These are phyloP conservation scores for Trichoderma sp. DNA, from an alignment of 2,329 filamentous ascomycete genomes.

Conservation along the genomic window DNA sequence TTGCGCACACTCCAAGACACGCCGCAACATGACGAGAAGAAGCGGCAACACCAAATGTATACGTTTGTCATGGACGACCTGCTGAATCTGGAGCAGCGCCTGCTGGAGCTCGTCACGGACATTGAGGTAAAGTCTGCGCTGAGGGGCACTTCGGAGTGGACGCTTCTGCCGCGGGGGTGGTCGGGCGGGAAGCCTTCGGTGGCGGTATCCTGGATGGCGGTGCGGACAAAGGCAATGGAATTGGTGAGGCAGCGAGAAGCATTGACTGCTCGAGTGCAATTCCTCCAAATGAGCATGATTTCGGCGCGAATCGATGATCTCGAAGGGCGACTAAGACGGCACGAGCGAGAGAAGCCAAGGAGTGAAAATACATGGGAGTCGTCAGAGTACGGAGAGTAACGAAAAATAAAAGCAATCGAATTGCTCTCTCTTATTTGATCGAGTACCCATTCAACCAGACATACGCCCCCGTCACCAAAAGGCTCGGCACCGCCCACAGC, in stretches of 20 bases:
- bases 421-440: constrained; percentile 28
- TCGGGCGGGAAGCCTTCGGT: constrained; percentile 37
- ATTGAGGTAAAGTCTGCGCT: constrained; percentile 35
- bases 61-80: constrained; percentile 46
- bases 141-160: constrained; percentile 30
- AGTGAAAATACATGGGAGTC: background rate
- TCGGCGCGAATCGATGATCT: constrained; percentile 22
- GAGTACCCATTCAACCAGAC: constrained; percentile 50
- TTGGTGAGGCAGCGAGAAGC: constrained; percentile 46
- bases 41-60: constrained; percentile 46
- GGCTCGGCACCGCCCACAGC: constrained; percentile 57
- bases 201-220: constrained; percentile 45
- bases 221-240: constrained; percentile 44
- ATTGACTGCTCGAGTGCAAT: constrained; percentile 44
- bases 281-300: constrained; percentile 43
- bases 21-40: background rate
- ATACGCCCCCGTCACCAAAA: constrained; percentile 45
- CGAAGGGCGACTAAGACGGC: constrained; percentile 32
- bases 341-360: constrained; percentile 32
- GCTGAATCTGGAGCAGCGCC: constrained; percentile 40
- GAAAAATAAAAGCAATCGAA: no score
- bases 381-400: background rate
- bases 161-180: constrained; percentile 38
- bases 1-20: constrained; percentile 31
- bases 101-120: constrained; percentile 45